Conservation (phyloP, 208 protist genomes). For the Leishmania arabica region DNA sequence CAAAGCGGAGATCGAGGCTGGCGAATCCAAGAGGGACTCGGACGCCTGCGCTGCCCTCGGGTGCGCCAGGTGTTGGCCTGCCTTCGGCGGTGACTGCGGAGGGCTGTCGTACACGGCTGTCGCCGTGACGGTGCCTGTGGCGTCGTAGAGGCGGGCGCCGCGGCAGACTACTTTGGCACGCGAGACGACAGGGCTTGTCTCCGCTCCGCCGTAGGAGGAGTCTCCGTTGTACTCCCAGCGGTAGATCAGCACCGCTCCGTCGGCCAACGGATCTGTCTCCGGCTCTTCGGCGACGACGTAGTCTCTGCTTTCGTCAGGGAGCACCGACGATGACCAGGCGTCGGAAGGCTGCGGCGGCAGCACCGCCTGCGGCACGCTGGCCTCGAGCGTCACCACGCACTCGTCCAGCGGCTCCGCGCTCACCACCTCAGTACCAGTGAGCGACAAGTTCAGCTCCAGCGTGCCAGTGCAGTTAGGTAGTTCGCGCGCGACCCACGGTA, state of each 20-base stretch:
- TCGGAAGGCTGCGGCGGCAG: background rate
- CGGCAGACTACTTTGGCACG: background rate
- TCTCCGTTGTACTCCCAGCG: constrained; percentile 20
- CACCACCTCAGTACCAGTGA: constrained; percentile 48
- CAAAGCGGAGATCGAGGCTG: constrained; percentile 3
- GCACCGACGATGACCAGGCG: background rate
- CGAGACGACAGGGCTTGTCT: background rate
- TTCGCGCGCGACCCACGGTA: constrained; percentile 82
- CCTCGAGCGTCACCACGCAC: constrained; percentile 53
- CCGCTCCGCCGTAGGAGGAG: constrained; percentile 4
- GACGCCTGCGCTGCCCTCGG: background rate
- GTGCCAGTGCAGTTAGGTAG: constrained; percentile 59
- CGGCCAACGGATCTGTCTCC: background rate
- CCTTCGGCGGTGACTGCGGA: background rate
- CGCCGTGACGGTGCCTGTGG: background rate
- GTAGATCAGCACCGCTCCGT: constrained; percentile 6
- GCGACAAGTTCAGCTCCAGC: constrained; percentile 64
- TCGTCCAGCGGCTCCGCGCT: constrained; percentile 83
- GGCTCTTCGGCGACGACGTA: background rate
- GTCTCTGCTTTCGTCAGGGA: constrained; percentile 2
- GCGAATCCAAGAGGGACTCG: background rate
- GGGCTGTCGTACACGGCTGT: background rate
- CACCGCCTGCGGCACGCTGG: constrained; percentile 11
- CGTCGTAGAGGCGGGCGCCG: background rate
- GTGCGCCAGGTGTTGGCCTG: background rate